phyloP scores from a whole-genome alignment of 1,139 yeast genomes.

The Nakaseomyces nivariensis region DNA sequence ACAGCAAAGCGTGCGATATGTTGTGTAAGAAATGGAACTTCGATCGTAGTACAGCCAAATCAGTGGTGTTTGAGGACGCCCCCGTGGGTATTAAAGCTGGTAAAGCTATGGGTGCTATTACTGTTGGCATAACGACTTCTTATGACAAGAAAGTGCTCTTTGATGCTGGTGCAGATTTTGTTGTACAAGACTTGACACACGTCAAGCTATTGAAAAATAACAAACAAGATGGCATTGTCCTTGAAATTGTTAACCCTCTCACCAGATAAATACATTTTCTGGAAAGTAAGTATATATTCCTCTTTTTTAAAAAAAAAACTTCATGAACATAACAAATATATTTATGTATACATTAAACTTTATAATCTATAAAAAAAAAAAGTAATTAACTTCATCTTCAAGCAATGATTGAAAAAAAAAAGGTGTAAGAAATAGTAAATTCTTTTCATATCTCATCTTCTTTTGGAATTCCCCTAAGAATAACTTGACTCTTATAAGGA shows the following conservation, averaged over 20 bases:
- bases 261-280: too few species aligned
- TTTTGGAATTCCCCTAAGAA: too few species aligned
- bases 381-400: too few species aligned
- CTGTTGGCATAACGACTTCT: constrained; percentile 67
- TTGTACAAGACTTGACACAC: constrained; percentile 51
- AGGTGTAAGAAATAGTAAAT: too few species aligned
- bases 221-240: constrained; percentile 12
- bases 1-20: constrained; percentile 32
- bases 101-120: constrained; percentile 63
- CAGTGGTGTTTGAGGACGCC: constrained; percentile 75
- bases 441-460: too few species aligned
- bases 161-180: constrained; percentile 65
- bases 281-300: too few species aligned
- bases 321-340: too few species aligned
- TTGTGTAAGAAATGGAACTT: constrained; percentile 47
- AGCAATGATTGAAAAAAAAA: too few species aligned
- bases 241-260: constrained; percentile 5
- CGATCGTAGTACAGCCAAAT: constrained; percentile 30
- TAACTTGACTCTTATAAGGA: neutral
- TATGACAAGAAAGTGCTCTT: constrained; percentile 52
- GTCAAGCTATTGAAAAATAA: constrained; percentile 30
- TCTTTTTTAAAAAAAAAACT: too few species aligned
- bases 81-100: constrained; percentile 77
- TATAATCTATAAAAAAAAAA: too few species aligned
- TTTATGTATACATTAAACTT: too few species aligned